A percentile compares a stretch with the other conserved stretches of the same genome.
These are phyloP conservation scores for Rutstroemia sydowiana DNA, from an alignment of 2,329 filamentous ascomycete species.

Conservation along the genomic window DNA sequence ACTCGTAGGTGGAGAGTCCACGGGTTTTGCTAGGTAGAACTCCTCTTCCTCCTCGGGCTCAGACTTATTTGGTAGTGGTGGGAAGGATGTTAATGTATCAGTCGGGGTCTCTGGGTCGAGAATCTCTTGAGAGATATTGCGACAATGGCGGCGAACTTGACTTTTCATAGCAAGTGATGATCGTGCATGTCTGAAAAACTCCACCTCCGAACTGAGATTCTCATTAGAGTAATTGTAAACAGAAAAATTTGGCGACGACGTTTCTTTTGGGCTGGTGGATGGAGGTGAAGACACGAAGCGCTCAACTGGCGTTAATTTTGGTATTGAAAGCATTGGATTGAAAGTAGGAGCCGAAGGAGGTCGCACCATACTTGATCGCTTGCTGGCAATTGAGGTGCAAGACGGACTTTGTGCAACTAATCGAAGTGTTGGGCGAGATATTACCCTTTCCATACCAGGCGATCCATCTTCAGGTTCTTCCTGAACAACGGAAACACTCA, in stretches of 20 bases:
- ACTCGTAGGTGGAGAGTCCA: neutral
- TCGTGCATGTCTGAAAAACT: slow-evolving; percentile 15
- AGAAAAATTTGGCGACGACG: slow-evolving; percentile 21
- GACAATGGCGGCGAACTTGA: slow-evolving; percentile 12
- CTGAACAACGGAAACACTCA: slow-evolving; percentile 20
- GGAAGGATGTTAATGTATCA: slow-evolving; percentile 1
- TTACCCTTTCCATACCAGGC: slow-evolving; percentile 8
- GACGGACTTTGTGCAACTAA: slow-evolving; percentile 14
- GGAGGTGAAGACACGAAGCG: slow-evolving; percentile 1
- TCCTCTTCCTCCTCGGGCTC: neutral
- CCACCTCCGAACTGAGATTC: slow-evolving; percentile 15
- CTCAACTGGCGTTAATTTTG: slow-evolving; percentile 3
- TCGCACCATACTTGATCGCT: slow-evolving; percentile 3
- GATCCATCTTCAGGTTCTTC: slow-evolving; percentile 23
- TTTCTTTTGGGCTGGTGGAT: slow-evolving; percentile 6
- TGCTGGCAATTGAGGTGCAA: slow-evolving; percentile 7
- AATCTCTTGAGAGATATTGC: slow-evolving; percentile 11
- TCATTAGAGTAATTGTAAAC: slow-evolving; percentile 20
- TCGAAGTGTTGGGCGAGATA: slow-evolving; percentile 8
- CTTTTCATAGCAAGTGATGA: slow-evolving; percentile 9
- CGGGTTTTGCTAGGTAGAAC: neutral
- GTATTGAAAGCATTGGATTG: slow-evolving; percentile 16
- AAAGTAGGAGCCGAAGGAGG: slow-evolving; percentile 21
- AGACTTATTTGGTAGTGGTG: neutral
- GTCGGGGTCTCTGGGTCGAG: slow-evolving; percentile 1